Conservation (phyloP, 2,329 filamentous ascomycete genomes). For the Fusarium metavorans region DNA sequence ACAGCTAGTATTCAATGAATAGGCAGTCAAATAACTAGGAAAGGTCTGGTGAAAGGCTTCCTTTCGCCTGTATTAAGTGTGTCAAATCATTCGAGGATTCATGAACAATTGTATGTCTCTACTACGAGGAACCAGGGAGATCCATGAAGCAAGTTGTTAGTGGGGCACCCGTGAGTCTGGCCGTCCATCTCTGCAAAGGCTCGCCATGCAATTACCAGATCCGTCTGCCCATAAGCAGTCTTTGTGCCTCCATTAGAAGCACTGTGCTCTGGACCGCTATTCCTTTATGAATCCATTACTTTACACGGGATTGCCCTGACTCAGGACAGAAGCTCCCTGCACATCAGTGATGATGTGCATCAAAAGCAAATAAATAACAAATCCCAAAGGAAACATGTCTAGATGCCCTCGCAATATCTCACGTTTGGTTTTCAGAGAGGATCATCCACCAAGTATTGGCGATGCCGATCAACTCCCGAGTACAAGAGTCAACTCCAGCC, state of each 20-base stretch:
- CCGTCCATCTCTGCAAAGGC: not conserved
- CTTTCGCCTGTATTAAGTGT: not conserved
- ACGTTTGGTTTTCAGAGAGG: not conserved
- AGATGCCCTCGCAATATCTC: not conserved
- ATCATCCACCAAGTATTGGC: not conserved
- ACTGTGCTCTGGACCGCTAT: not conserved
- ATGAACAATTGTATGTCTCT: not conserved
- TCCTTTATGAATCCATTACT: not conserved
- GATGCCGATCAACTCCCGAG: not conserved
- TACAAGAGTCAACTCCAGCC: not conserved
- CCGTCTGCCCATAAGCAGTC: not conserved
- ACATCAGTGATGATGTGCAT: not conserved
- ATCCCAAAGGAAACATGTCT: not conserved
- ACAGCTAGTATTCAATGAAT: not conserved
- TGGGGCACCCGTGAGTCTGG: not conserved
- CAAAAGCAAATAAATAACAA: not conserved
- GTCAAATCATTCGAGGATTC: rapidly evolving
- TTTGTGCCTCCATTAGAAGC: not conserved
- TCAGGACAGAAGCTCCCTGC: not conserved
- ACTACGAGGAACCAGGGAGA: not conserved
- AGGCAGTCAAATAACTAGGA: not conserved
- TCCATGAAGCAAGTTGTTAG: not conserved
- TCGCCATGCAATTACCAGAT: not conserved
- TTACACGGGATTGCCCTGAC: not conserved
- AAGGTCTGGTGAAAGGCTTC: not conserved